Percentiles rank a stretch among this genome's conserved stretches.
phyloP scores from a whole-genome alignment of 495 filamentous ascomycete genomes.

The Penicillium desertorum region DNA sequence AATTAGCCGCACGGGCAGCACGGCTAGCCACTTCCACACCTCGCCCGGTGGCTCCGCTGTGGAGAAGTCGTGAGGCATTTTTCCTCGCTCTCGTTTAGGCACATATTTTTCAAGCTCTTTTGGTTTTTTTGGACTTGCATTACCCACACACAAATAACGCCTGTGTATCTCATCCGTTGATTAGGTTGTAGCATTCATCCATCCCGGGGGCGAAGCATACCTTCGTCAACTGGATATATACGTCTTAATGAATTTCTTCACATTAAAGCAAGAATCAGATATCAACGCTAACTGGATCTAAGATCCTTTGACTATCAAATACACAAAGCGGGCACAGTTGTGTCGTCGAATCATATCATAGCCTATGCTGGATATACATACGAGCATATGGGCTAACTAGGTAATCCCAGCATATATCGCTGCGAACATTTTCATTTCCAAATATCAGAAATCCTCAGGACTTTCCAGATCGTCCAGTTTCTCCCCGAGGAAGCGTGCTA shows the following conservation, averaged over 20 bases:
- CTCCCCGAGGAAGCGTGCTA: constrained; percentile 43
- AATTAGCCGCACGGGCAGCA: constrained; percentile 31
- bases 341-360: background rate
- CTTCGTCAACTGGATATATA: constrained; percentile 6
- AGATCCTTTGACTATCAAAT: constrained; percentile 1
- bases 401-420: background rate
- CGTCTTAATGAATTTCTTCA: constrained; percentile 11
- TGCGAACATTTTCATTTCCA: too few relatives aligned
- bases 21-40: constrained; percentile 33
- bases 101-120: background rate
- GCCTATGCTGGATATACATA: background rate
- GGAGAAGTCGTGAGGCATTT: constrained; percentile 14
- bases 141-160: background rate
- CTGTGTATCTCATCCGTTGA: background rate
- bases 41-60: constrained; percentile 30
- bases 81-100: background rate
- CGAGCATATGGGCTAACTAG: background rate
- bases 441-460: constrained; percentile 45
- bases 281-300: constrained; percentile 4
- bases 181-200: background rate
- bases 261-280: background rate
- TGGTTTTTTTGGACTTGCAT: background rate
- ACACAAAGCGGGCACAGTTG: background rate
- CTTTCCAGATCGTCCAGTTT: constrained; percentile 47
- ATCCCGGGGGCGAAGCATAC: background rate